Evolutionary conservation across 2,329 filamentous ascomycete species (phyloP).

Genomic region (Chlorencoelia australis): DNA sequence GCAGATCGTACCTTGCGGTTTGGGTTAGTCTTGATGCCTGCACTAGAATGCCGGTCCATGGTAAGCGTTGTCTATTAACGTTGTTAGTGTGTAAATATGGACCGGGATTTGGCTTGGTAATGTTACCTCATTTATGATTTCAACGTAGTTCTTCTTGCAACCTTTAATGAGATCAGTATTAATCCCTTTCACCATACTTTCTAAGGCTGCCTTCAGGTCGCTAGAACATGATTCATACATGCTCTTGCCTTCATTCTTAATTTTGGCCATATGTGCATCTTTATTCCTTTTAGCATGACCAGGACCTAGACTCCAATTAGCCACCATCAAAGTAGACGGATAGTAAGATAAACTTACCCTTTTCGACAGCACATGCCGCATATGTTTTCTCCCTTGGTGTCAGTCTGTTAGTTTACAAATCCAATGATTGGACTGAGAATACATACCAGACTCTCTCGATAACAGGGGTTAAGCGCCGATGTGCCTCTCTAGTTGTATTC

Average conservation of each 20-base stretch:
- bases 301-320: constrained; percentile 3
- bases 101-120: too few species aligned
- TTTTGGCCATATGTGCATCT: background rate
- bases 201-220: background rate
- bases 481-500: background rate
- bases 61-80: too few species aligned
- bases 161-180: too few species aligned
- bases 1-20: too few species aligned
- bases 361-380: constrained; percentile 5
- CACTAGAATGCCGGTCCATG: too few species aligned
- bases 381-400: too few species aligned
- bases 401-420: too few species aligned
- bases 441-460: background rate
- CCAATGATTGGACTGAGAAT: too few species aligned
- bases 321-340: background rate
- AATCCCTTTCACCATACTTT: too few species aligned
- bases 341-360: constrained; percentile 4
- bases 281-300: constrained; percentile 12
- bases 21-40: too few species aligned
- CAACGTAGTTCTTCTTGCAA: background rate
- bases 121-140: background rate
- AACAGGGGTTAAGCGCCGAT: background rate
- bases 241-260: constrained; percentile 2
- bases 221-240: constrained; percentile 7
- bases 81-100: too few species aligned